phyloP scores from a whole-genome alignment of 2,329 filamentous ascomycete species.

The Acephala macrosclerotiorum region DNA sequence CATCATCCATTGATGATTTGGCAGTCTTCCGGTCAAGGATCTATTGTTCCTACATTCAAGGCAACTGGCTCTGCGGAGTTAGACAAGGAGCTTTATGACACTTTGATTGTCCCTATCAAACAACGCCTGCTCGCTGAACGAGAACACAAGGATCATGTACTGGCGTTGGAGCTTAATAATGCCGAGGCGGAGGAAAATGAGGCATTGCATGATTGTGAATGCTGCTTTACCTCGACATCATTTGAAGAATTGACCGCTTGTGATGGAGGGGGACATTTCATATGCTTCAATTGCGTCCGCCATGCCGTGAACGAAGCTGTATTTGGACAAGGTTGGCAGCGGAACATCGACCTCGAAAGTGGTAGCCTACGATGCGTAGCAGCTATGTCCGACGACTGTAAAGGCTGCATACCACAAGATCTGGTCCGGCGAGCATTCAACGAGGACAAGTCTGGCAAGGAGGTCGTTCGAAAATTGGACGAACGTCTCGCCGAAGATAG shows the following conservation, averaged over 20 bases:
- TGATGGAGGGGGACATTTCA: slow-evolving; percentile 70
- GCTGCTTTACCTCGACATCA: slow-evolving; percentile 74
- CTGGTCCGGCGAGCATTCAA: slow-evolving; percentile 77
- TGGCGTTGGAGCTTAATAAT: slow-evolving; percentile 63
- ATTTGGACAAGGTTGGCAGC: slow-evolving; percentile 91
- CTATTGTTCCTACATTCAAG: slow-evolving; percentile 66
- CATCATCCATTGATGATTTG: slow-evolving; percentile 69
- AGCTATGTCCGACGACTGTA: slow-evolving; percentile 72
- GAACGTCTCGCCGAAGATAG: slow-evolving; percentile 79
- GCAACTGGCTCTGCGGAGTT: slow-evolving; percentile 71
- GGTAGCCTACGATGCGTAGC: slow-evolving; percentile 87
- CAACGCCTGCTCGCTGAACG: slow-evolving; percentile 51
- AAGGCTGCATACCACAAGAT: slow-evolving; percentile 73
- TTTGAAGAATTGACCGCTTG: slow-evolving; percentile 82
- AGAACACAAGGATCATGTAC: slow-evolving; percentile 58
- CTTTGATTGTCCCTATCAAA: slow-evolving; percentile 63
- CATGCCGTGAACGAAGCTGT: slow-evolving; percentile 85
- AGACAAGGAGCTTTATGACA: slow-evolving; percentile 65
- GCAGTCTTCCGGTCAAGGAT: slow-evolving; percentile 62
- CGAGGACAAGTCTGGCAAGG: slow-evolving; percentile 71
- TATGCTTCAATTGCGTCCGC: slow-evolving; percentile 84
- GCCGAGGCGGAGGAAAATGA: slow-evolving; percentile 65
- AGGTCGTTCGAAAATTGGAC: slow-evolving; percentile 79
- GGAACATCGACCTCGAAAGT: slow-evolving; percentile 75
- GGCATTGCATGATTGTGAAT: slow-evolving; percentile 74